Base-by-base conservation (phyloP, 495 filamentous ascomycete species). In the Tetracladium marchalianum region DNA sequence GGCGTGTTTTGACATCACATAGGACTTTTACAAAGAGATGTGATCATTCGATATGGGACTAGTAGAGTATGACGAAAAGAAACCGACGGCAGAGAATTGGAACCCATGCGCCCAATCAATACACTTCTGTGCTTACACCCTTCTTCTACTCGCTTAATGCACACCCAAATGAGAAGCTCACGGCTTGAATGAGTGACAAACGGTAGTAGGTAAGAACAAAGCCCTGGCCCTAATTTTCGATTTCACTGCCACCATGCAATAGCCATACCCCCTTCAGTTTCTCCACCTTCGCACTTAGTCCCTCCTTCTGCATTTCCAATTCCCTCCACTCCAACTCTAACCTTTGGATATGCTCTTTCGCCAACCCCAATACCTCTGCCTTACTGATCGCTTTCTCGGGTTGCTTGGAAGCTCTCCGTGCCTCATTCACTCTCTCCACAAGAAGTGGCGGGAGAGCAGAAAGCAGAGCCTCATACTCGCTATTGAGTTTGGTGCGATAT, bases 401-500 rank as follows among this genome's bases (percentile, higher is more conserved):
- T 18, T 59, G 17, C 32, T 66, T 64, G 4, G 17, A n/a, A 11
- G 31, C 36, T 38, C 57, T 39, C n/a, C 42, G 33, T 4, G 42
- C 36, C 9, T 56, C 60, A 9, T 49, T 57, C 7, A 53, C 54
- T 0, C 54, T 56, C 0, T 55, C 60, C 11, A 38, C 47, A 33
- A 33, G 19, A 18, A 11, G 8, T 11, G 39, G 15, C 0, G 69
- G 69, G 1, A 72, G 61, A 0, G 60, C 57, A 18, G 61, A 56
- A 12, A 72, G 55, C 17, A 72, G 59, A 31, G 49, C 65, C 43
- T 72, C 67, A 50, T 69, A 72, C 50, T 70, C 62, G 2, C 57
- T 51, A 40, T 72, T 72, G 12, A 72, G 63, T 15, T 68, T 42
- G 49, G 65, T 67, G n/a, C 69, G 66, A 51, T 72, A 72, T 49